Evolutionary conservation across 257 asterid genomes (phyloP).

Genomic region (Solanum gracilifrons): DNA sequence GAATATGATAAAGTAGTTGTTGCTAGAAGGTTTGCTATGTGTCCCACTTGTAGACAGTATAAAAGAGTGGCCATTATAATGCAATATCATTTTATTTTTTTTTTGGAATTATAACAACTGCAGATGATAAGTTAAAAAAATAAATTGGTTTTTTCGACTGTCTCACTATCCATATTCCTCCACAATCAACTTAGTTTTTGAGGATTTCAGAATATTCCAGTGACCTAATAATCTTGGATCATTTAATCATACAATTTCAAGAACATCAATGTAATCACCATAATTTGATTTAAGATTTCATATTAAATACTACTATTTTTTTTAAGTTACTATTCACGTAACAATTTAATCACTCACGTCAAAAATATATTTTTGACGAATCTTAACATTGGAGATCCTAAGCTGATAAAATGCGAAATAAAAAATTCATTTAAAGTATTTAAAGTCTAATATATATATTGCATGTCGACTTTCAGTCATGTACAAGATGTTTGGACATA

Average conservation of each 20-base stretch:
- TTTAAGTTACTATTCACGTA: background rate
- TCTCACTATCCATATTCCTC: background rate
- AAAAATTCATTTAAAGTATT: background rate
- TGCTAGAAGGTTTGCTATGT: background rate
- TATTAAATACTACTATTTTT: background rate
- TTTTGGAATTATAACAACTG: background rate
- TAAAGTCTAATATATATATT: background rate
- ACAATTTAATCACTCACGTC: background rate
- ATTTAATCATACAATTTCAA: background rate
- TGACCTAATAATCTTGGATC: background rate
- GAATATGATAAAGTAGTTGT: background rate
- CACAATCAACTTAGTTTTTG: background rate
- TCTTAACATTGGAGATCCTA: background rate
- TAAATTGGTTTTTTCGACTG: background rate
- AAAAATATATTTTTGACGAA: background rate
- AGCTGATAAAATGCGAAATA: background rate
- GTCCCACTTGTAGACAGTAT: background rate
- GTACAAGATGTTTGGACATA: background rate
- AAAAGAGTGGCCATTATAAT: background rate
- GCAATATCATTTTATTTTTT: background rate
- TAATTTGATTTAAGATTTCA: background rate
- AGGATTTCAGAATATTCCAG: background rate
- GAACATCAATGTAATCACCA: background rate
- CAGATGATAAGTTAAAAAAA: background rate
- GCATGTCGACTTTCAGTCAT: background rate